Evolutionary conservation across 257 asterid species (phyloP).

Genomic region (Salvia rosmarinus): DNA sequence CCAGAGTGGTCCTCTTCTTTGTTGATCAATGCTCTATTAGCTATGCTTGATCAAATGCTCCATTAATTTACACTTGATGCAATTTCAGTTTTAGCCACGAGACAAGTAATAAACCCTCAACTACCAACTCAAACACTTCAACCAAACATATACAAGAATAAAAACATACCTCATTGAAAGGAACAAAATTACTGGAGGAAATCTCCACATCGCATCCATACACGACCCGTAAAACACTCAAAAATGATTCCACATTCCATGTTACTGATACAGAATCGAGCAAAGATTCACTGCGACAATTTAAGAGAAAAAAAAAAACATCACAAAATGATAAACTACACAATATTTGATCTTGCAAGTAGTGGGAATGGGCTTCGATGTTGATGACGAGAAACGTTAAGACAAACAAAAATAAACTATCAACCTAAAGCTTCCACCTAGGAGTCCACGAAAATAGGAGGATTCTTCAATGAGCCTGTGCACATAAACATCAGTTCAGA

Average conservation of each 20-base stretch:
- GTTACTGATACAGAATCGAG: constrained; percentile 46
- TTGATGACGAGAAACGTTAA: background rate
- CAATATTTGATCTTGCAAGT: too few relatives aligned
- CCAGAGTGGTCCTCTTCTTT: background rate
- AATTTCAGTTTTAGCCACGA: background rate
- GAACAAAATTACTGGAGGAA: constrained; percentile 56
- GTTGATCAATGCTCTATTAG: constrained; percentile 20
- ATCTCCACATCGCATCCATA: constrained; percentile 63
- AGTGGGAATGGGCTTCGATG: background rate
- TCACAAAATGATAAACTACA: constrained; percentile 2
- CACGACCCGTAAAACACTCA: constrained; percentile 52
- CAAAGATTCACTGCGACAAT: constrained; percentile 62
- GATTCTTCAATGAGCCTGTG: constrained; percentile 67
- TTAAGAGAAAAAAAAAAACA: background rate
- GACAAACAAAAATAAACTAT: background rate
- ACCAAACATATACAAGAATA: constrained; percentile 5
- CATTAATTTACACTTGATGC: constrained; percentile 4
- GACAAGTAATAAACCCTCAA: background rate
- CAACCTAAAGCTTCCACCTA: constrained; percentile 76
- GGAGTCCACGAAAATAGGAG: constrained; percentile 77
- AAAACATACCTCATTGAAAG: constrained; percentile 62
- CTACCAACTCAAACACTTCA: too few relatives aligned
- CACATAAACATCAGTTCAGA: constrained; percentile 27
- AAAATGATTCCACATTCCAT: constrained; percentile 70
- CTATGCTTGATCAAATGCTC: background rate